Evolutionary conservation across 148 eudicot genomes (phyloP), one percentile per base, ranked within the genome.

Genomic region (Talinum fruticosum): DNA sequence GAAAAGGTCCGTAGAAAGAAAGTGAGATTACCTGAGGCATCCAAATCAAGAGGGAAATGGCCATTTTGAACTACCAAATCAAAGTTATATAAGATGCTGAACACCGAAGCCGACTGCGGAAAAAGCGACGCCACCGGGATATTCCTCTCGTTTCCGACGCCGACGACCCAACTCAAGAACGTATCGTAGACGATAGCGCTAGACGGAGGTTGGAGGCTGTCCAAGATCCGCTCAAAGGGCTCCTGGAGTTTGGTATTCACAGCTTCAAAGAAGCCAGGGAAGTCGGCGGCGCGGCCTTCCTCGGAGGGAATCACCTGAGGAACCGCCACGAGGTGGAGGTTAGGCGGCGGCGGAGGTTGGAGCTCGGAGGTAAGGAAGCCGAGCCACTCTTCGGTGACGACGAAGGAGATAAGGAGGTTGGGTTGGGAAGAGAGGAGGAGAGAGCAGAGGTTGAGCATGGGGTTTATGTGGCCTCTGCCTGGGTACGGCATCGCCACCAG

Each of bases 251-350:
- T 84, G 19, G 87, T 89, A 7, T 44, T 44, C 0, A 80, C 69
- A n/a, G 91, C 87, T 37, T 82, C 78, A 1, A 71, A 7, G 74
- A 91, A 91, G 29, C 73, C 87, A 0, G 75, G 28, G 65, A 77
- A 72, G 75, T 91, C 86, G 62, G 69, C 77, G 62, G 59, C 87
- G 21, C 92, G 88, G 47, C 84, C 87, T 0, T 71, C 23, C 82
- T 89, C 92, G 0, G 91, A 91, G 1, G 92, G 92, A 1, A 91
- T 23, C 3, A 91, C 96, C 66, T 89, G 88, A 8, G 91, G 96
- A 66, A 87, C 61, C 0, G 90, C 83, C 0, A 73, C 79, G 79
- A 81, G 89, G 18, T 66, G 81, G 76, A 89, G 23, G 77, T 82
- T 85, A 19, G 79, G 34, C 30, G 72, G 67, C 14, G 90, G 85